Conservation (phyloP, 441 rosid genomes). For the Melastoma candidum region DNA sequence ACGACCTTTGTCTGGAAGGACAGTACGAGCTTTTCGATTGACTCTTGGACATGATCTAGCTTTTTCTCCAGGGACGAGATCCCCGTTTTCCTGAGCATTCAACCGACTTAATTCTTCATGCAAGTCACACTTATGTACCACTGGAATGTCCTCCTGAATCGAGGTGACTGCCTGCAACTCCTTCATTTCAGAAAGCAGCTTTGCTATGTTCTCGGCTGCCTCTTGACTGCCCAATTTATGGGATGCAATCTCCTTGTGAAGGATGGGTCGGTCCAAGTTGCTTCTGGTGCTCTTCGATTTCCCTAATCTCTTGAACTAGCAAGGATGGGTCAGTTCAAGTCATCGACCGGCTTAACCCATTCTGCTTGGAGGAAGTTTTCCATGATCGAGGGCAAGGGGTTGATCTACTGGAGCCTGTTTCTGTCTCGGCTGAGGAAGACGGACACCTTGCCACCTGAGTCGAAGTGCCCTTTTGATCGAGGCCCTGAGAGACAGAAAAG, state of each 20-base stretch:
- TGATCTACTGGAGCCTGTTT: conserved; percentile 26
- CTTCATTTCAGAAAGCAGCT: conserved; percentile 72
- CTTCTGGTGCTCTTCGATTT: conserved; percentile 73
- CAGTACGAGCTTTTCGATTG: no score
- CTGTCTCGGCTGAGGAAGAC: conserved; percentile 39
- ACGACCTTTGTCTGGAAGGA: no score
- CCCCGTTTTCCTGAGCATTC: conserved; percentile 51
- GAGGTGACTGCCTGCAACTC: conserved; percentile 55
- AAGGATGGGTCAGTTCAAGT: conserved; percentile 63
- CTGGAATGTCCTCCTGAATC: conserved; percentile 38
- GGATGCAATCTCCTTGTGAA: conserved; percentile 82
- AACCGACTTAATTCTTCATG: conserved; percentile 71
- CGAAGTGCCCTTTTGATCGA: conserved; percentile 47
- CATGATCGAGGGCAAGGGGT: conserved; percentile 29
- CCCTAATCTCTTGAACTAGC: conserved; percentile 71
- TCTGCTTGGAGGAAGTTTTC: conserved; percentile 33
- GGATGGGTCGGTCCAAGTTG: conserved; percentile 78
- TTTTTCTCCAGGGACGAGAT: no score
- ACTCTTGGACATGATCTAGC: no score
- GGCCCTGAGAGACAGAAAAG: conserved; percentile 30
- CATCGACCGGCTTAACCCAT: conserved; percentile 44
- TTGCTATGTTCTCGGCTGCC: conserved; percentile 67
- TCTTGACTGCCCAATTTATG: conserved; percentile 68
- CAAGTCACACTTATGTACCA: conserved; percentile 44
- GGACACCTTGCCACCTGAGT: conserved; percentile 67